Conservation (phyloP, 306 rosid species). For the Castanea sativa region DNA sequence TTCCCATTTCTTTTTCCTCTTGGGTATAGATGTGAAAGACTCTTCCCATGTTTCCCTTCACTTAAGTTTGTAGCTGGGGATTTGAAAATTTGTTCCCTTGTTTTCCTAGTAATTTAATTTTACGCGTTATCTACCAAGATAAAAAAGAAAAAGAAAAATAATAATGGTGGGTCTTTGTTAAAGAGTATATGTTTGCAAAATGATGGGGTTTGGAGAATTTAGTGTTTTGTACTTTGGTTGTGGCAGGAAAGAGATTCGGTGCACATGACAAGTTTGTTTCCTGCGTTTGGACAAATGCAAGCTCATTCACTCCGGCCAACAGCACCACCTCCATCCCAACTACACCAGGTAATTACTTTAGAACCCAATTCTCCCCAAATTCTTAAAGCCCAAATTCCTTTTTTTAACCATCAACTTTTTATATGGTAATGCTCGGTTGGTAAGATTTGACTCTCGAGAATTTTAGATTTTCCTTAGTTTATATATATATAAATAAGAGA, state of each 20-base stretch:
- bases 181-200: background rate
- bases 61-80: background rate
- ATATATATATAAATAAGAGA: too few relatives aligned
- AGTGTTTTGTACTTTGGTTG: background rate
- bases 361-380: constrained; percentile 10
- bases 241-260: constrained; percentile 71
- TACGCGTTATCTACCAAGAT: background rate
- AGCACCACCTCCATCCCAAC: constrained; percentile 60
- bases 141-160: background rate
- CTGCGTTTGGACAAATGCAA: constrained; percentile 70
- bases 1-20: background rate
- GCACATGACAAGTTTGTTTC: constrained; percentile 62
- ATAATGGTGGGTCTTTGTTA: too few relatives aligned
- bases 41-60: background rate
- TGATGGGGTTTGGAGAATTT: background rate
- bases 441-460: too few relatives aligned
- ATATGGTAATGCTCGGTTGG: too few relatives aligned
- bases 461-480: too few relatives aligned
- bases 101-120: background rate
- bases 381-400: background rate
- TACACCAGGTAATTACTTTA: constrained; percentile 55
- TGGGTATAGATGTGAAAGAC: background rate
- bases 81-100: background rate
- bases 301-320: constrained; percentile 61
- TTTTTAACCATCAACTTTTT: background rate